These are phyloP conservation scores for Hyparrhenia diplandra DNA, from an alignment of 176 grass and related monocot genomes.

Conservation along the genomic window DNA sequence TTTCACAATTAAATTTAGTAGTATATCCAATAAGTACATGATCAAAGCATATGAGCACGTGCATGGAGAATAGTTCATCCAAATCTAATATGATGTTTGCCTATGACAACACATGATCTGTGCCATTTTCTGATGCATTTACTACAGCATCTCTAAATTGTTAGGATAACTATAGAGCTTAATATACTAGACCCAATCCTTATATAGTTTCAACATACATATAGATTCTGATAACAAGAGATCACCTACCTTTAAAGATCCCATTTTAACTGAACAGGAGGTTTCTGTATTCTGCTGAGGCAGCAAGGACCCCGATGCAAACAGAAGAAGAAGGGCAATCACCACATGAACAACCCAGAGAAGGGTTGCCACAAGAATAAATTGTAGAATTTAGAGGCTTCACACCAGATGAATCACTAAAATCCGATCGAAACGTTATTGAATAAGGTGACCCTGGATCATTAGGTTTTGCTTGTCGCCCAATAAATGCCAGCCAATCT, in stretches of 20 bases:
- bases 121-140: slow-evolving; percentile 5
- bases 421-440: slow-evolving; percentile 69
- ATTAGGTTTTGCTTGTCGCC: slow-evolving; percentile 56
- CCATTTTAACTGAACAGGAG: slow-evolving; percentile 73
- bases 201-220: slow-evolving; percentile 6
- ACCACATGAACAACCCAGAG: slow-evolving; percentile 96
- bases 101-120: not conserved
- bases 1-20: not conserved
- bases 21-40: slow-evolving; percentile 9
- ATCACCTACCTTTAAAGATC: slow-evolving; percentile 71
- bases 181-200: not conserved
- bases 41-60: not conserved
- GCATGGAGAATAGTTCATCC: not conserved
- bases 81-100: not conserved
- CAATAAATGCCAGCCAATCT: slow-evolving; percentile 92
- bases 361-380: slow-evolving; percentile 92
- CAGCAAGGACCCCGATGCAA: slow-evolving; percentile 51
- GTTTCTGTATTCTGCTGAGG: slow-evolving; percentile 35
- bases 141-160: not conserved
- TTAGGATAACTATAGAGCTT: not conserved
- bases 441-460: slow-evolving; percentile 73
- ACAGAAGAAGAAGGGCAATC: slow-evolving; percentile 86
- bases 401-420: slow-evolving; percentile 49
- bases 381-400: slow-evolving; percentile 82
- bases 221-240: slow-evolving; percentile 25